Percentiles rank a stretch among this genome's conserved stretches.
These are phyloP conservation scores for Scytalidium sp. DNA, from an alignment of 2,329 filamentous ascomycete genomes.

Conservation along the genomic window DNA sequence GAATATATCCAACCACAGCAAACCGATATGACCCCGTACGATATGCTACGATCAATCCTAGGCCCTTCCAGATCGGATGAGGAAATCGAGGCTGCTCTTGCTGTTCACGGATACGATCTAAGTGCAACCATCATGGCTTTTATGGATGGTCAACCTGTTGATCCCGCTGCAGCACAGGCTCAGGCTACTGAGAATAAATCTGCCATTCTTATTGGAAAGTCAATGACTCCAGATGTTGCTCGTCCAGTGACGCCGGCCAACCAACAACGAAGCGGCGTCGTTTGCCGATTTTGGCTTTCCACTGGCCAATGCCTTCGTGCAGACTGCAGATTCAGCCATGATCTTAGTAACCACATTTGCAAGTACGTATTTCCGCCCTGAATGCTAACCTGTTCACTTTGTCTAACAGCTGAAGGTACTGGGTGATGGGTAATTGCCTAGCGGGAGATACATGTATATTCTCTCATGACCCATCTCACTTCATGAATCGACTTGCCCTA, in stretches of 20 bases:
- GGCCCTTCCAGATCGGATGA: slow-evolving; percentile 87
- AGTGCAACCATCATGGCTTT: slow-evolving; percentile 87
- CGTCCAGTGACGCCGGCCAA: slow-evolving; percentile 74
- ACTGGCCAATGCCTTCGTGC: slow-evolving; percentile 93
- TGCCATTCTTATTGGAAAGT: slow-evolving; percentile 81
- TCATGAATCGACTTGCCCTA: slow-evolving; percentile 77
- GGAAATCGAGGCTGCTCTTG: slow-evolving; percentile 88
- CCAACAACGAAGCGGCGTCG: slow-evolving; percentile 78
- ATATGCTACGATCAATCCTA: slow-evolving; percentile 93
- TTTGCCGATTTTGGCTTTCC: slow-evolving; percentile 96
- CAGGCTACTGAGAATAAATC: slow-evolving; percentile 56
- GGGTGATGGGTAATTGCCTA: slow-evolving; percentile 92
- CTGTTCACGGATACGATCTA: slow-evolving; percentile 86
- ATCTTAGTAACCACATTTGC: slow-evolving; percentile 94
- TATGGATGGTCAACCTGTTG: slow-evolving; percentile 67
- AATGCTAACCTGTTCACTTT: neutral
- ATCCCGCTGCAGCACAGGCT: slow-evolving; percentile 41
- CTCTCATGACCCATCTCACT: slow-evolving; percentile 87
- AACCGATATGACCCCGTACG: slow-evolving; percentile 94
- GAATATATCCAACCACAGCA: slow-evolving; percentile 69
- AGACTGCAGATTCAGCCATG: slow-evolving; percentile 96
- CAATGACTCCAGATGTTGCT: slow-evolving; percentile 69
- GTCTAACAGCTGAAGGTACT: slow-evolving; percentile 61
- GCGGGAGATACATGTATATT: slow-evolving; percentile 94
- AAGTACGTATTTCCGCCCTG: slow-evolving; percentile 61